Evolutionary conservation across 495 filamentous ascomycete species (phyloP).

Genomic region (Rhizodiscina lignyota): DNA sequence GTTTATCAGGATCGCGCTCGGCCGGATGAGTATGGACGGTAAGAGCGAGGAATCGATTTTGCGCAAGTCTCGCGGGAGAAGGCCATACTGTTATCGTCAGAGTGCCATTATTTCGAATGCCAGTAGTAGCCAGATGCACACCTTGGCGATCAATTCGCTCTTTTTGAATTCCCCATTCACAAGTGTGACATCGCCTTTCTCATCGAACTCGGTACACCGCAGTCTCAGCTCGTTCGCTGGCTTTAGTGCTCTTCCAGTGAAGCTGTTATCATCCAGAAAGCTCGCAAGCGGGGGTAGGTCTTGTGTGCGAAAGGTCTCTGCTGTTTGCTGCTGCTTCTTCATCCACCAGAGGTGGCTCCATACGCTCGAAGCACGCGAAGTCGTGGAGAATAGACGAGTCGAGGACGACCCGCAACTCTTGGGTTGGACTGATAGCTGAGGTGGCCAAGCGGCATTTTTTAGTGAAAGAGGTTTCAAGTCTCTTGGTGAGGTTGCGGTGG

Average conservation of each 20-base stretch:
- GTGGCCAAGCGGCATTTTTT: no score
- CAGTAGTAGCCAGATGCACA: constrained; percentile 32
- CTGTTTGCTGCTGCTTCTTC: no score
- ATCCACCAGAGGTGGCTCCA: no score
- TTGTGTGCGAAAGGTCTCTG: no score
- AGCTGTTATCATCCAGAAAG: constrained; percentile 30
- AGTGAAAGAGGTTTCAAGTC: no score
- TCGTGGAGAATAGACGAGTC: no score
- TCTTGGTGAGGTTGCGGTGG: no score
- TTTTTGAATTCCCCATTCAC: constrained; percentile 96
- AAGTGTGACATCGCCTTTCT: constrained; percentile 83
- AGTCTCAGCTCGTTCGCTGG: constrained; percentile 65
- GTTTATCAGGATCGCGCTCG: constrained; percentile 86
- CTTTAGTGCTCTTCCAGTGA: constrained; percentile 47
- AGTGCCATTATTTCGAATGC: no score
- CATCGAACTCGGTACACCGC: constrained; percentile 88
- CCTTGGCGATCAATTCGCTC: constrained; percentile 88
- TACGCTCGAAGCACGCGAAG: no score
- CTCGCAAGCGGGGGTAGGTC: constrained; percentile 26
- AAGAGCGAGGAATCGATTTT: constrained; percentile 97
- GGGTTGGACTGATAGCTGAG: no score
- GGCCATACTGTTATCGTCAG: constrained; percentile 51
- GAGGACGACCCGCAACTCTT: no score
- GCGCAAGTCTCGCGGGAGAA: constrained; percentile 86
- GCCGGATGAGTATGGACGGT: constrained; percentile 91